phyloP scores from a whole-genome alignment of 2,329 filamentous ascomycete genomes.

The Rhynchosporium graminicola region DNA sequence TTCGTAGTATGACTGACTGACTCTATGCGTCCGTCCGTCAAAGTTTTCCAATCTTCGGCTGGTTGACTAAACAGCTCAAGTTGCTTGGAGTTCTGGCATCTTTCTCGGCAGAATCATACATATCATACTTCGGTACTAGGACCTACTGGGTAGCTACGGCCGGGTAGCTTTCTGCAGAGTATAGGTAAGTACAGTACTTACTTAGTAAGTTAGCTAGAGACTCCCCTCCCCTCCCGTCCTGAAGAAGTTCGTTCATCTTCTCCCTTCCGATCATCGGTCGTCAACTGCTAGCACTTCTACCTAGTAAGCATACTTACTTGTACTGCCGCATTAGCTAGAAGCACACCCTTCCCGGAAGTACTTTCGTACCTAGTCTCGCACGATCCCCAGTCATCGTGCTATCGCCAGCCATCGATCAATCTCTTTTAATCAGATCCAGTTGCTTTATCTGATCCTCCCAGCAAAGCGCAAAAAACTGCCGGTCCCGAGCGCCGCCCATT shows the following conservation, averaged over 20 bases:
- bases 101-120: too few relatives aligned
- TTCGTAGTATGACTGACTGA: too few relatives aligned
- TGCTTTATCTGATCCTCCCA: slow-evolving; percentile 11
- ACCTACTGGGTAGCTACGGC: too few relatives aligned
- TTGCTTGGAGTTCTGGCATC: too few relatives aligned
- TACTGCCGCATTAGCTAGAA: not conserved
- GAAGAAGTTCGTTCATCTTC: not conserved
- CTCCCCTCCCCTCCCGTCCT: too few relatives aligned
- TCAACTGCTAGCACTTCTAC: not conserved
- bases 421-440: slow-evolving; percentile 11
- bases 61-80: too few relatives aligned
- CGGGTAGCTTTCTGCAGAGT: too few relatives aligned
- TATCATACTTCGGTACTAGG: too few relatives aligned
- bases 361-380: not conserved
- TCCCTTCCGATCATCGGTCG: slow-evolving; percentile 3
- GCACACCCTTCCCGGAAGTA: not conserved
- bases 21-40: too few relatives aligned
- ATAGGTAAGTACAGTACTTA: too few relatives aligned
- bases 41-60: too few relatives aligned
- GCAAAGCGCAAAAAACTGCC: not conserved
- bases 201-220: too few relatives aligned
- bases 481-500: not conserved
- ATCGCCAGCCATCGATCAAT: not conserved
- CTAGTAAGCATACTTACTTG: not conserved
- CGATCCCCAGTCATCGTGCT: slow-evolving; percentile 7